Base-by-base conservation (phyloP, 345 rosid species). In the Mangifera indica region DNA sequence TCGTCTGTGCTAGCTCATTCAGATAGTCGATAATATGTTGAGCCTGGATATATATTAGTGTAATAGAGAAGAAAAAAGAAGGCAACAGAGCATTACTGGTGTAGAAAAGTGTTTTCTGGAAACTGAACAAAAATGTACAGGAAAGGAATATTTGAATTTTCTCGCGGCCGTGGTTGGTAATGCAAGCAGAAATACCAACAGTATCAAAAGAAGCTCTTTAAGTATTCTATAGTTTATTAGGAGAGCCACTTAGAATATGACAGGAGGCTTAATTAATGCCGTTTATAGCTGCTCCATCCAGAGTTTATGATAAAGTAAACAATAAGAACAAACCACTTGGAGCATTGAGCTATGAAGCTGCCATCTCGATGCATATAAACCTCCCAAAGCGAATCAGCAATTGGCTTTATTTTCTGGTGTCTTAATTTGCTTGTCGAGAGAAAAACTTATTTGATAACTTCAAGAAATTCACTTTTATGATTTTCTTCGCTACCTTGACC, bases 131-230 rank as follows among this genome's bases (percentile, higher is more conserved):
- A 20, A 25, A 12, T 20, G 22, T 12, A 63, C 1, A 37, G 40
- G 40, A 37, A 37, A 37, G 40, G 40, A 21, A 22, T 48, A 52
- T 25, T 66, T 22, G 17, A 49, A 14, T 17, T 17, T 26, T 67
- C 37, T 32, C 22, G 15, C 15, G 25, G 20, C 11, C 4, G 68
- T 45, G 63, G 60, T 75, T 21, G 73, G 49, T 61, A 34, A 20
- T 46, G 8, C 12, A 52, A 18, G 61, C 76, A 75, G 80, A 6
- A 69, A 53, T 46, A 74, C 22, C 54, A 56, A 70, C 72, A 74
- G 77, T 70, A 48, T 59, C 63, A 53, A n/a, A 34, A 32, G 44
- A 44, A 65, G 25, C 52, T 70, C 78, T 49, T 10, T 14, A 42
- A 2, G 37, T 29, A 21, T 25, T 48, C 32, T 26, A 13, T 48